Conservation (phyloP, 768 basidiomycete species). For the Hericium coralloides region DNA sequence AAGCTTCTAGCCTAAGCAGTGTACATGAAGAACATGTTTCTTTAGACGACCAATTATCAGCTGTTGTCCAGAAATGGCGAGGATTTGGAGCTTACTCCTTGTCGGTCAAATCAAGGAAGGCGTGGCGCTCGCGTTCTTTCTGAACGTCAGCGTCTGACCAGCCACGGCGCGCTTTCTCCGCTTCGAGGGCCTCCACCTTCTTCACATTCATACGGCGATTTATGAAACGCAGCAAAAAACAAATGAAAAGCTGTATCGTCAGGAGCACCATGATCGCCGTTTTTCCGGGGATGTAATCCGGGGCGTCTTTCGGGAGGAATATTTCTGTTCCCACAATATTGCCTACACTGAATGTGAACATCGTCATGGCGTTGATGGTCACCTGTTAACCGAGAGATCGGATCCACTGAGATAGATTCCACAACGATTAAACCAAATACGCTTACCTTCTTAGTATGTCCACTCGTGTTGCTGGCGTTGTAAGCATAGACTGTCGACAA, state of each 20-base stretch:
- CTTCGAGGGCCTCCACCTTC: slow-evolving; percentile 32
- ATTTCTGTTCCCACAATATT: slow-evolving; percentile 59
- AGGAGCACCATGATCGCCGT: slow-evolving; percentile 55
- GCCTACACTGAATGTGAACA: slow-evolving; percentile 44
- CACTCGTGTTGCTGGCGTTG: slow-evolving; percentile 54
- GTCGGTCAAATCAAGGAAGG: slow-evolving; percentile 57
- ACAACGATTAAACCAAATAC: not conserved
- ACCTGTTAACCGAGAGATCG: slow-evolving; percentile 21
- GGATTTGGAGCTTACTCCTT: slow-evolving; percentile 36
- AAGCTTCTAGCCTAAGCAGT: slow-evolving; percentile 27
- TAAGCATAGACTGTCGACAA: slow-evolving; percentile 55
- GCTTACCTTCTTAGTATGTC: slow-evolving; percentile 53
- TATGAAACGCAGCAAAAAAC: slow-evolving; percentile 41
- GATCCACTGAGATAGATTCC: not conserved
- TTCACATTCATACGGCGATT: slow-evolving; percentile 45
- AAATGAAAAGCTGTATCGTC: slow-evolving; percentile 40
- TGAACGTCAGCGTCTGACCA: slow-evolving; percentile 54
- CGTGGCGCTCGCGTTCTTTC: slow-evolving; percentile 48
- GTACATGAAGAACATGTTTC: slow-evolving; percentile 54
- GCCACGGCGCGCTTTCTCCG: slow-evolving; percentile 35
- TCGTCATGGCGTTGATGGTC: slow-evolving; percentile 53
- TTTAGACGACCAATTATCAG: slow-evolving; percentile 11
- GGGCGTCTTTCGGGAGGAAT: slow-evolving; percentile 53
- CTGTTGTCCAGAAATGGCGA: not conserved
- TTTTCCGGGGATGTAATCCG: slow-evolving; percentile 58